Conservation (phyloP, 345 rosid genomes). For the Barbarea vulgaris region DNA sequence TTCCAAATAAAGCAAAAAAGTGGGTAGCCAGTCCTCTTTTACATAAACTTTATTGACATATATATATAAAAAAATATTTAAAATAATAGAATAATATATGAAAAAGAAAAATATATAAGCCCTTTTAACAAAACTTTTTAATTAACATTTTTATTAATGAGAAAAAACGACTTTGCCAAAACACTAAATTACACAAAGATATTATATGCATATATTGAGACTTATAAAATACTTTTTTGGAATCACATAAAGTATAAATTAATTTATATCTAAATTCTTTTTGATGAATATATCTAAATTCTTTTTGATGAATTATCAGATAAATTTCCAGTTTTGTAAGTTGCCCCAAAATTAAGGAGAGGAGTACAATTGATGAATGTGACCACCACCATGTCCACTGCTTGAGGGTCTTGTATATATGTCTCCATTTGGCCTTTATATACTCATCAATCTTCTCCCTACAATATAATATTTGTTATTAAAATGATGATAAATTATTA, state of each 20-base stretch:
- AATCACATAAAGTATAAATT: background rate
- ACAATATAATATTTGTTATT: background rate
- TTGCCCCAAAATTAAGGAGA: background rate
- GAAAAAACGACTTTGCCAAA: no score
- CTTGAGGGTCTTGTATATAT: conserved; percentile 7
- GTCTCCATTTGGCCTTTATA: conserved; percentile 24
- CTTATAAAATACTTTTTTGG: background rate
- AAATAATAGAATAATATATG: no score
- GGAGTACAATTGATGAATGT: conserved; percentile 10
- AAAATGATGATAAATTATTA: no score
- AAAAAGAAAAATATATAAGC: no score
- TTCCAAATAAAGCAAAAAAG: no score
- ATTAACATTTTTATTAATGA: no score
- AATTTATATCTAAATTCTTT: background rate
- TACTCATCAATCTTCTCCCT: conserved; percentile 7
- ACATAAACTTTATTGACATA: no score
- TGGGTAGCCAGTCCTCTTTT: no score
- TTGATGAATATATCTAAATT: no score
- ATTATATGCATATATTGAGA: background rate
- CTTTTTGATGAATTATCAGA: background rate
- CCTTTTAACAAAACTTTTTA: no score
- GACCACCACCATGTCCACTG: conserved; percentile 34
- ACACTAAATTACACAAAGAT: no score
- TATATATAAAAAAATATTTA: no score
- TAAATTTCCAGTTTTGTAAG: background rate